Evolutionary conservation across 202 grass and related monocot genomes (phyloP).

Genomic region (Carex sylvatica): DNA sequence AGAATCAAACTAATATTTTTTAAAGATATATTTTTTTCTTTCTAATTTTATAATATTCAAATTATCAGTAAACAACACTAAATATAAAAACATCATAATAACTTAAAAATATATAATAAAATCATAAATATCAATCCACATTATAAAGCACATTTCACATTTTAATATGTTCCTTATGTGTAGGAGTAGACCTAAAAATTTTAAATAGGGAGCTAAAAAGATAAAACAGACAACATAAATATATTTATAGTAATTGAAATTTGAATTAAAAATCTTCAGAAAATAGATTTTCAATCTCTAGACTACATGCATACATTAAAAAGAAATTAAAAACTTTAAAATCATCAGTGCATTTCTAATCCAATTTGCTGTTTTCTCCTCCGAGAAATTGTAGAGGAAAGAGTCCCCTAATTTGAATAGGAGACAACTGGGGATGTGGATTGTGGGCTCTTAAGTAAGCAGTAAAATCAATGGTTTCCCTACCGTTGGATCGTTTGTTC

Average conservation of each 20-base stretch:
- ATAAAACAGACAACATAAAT: too few species aligned
- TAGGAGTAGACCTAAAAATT: too few species aligned
- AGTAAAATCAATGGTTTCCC: not conserved
- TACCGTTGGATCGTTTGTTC: conserved; percentile 3
- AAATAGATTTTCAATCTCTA: too few species aligned
- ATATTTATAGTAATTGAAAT: too few species aligned
- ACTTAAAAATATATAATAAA: not conserved
- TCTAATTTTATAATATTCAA: not conserved
- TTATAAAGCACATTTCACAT: not conserved
- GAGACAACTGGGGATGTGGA: conserved; percentile 4
- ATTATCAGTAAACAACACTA: not conserved
- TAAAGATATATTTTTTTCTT: not conserved
- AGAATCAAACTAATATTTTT: not conserved
- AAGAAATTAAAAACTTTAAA: too few species aligned
- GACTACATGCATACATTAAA: too few species aligned
- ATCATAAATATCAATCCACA: not conserved
- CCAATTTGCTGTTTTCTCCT: too few species aligned
- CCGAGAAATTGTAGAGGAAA: not conserved
- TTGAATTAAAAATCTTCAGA: too few species aligned
- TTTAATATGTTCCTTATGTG: not conserved
- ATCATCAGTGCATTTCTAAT: too few species aligned
- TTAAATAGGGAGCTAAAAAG: too few species aligned
- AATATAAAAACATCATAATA: not conserved
- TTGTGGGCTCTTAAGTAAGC: not conserved
- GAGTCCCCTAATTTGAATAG: not conserved